These are phyloP conservation scores for Boletus bicolor DNA, from an alignment of 768 basidiomycete species.

Conservation along the genomic window DNA sequence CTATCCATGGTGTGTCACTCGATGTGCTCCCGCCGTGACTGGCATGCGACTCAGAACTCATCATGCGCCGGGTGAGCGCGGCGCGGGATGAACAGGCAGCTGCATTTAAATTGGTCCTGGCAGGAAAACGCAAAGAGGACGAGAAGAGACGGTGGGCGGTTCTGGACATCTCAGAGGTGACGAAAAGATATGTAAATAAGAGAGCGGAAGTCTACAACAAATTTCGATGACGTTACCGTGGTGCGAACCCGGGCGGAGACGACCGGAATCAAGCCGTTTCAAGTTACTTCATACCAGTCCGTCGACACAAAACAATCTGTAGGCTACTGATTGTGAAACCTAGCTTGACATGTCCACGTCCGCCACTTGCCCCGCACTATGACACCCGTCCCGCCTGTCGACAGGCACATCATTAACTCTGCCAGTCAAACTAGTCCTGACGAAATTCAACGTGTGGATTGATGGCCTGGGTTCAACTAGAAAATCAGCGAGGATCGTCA, in stretches of 20 bases:
- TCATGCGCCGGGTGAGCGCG: constrained; percentile 22
- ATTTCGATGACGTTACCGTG: constrained; percentile 29
- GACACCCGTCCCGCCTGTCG: neutral
- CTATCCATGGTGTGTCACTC: constrained; percentile 31
- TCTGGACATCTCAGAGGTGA: constrained; percentile 20
- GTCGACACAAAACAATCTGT: neutral
- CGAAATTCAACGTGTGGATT: neutral
- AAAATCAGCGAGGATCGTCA: neutral
- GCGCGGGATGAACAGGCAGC: constrained; percentile 14
- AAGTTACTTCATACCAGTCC: neutral
- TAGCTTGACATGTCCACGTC: neutral
- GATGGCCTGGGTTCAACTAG: neutral
- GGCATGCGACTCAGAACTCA: constrained; percentile 26
- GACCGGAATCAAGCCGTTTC: constrained; percentile 19
- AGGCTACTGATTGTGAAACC: neutral
- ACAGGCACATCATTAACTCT: neutral
- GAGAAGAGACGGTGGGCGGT: constrained; percentile 17
- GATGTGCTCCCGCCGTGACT: constrained; percentile 14
- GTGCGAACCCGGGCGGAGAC: constrained; percentile 30
- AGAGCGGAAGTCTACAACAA: constrained; percentile 15
- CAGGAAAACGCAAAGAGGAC: constrained; percentile 15
- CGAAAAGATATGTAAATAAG: constrained; percentile 11
- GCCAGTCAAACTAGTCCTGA: neutral
- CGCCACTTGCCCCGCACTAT: neutral
- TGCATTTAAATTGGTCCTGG: constrained; percentile 4